Conservation (phyloP, 2,329 filamentous ascomycete genomes). For the Dactylellina sp. region DNA sequence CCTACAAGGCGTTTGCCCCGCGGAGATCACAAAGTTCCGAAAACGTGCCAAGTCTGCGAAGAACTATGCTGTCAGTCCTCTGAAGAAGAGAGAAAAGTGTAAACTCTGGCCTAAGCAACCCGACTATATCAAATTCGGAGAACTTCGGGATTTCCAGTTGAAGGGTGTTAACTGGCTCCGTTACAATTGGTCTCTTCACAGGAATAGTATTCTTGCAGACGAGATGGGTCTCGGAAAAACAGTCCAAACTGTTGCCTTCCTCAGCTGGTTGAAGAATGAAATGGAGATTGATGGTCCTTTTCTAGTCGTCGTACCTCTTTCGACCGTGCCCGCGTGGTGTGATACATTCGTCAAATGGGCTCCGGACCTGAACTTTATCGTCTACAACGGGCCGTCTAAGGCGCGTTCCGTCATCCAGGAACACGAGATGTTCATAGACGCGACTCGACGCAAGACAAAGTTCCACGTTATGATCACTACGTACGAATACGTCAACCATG, state of each 20-base stretch:
- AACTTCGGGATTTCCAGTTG: slow-evolving; percentile 92
- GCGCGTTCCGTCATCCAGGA: slow-evolving; percentile 89
- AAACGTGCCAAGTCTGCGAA: slow-evolving; percentile 34
- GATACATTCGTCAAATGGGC: slow-evolving; percentile 98
- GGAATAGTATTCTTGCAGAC: slow-evolving; percentile 96
- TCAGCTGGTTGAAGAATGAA: slow-evolving; percentile 92
- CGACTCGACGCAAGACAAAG: slow-evolving; percentile 87
- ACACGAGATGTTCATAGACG: slow-evolving; percentile 86
- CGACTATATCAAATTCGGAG: slow-evolving; percentile 82
- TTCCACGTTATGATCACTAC: slow-evolving; percentile 98
- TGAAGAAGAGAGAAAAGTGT: slow-evolving; percentile 47
- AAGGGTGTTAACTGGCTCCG: slow-evolving; percentile 94
- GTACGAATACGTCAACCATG: slow-evolving; percentile 93
- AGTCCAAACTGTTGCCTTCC: slow-evolving; percentile 94
- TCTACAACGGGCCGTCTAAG: slow-evolving; percentile 90
- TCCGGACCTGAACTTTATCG: slow-evolving; percentile 94
- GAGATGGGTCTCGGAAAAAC: slow-evolving; percentile 99
- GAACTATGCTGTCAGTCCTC: slow-evolving; percentile 36
- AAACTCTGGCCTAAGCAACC: slow-evolving; percentile 72
- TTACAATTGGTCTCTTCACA: slow-evolving; percentile 92
- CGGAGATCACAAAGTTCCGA: slow-evolving; percentile 47
- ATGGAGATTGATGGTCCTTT: slow-evolving; percentile 92
- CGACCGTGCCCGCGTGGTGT: slow-evolving; percentile 97
- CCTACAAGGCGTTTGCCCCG: slow-evolving; percentile 25
- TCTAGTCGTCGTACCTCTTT: slow-evolving; percentile 94